Percentiles rank a stretch among this genome's conserved stretches.
phyloP scores from a whole-genome alignment of 2,329 filamentous ascomycete genomes.

The Helminthosporium solani region DNA sequence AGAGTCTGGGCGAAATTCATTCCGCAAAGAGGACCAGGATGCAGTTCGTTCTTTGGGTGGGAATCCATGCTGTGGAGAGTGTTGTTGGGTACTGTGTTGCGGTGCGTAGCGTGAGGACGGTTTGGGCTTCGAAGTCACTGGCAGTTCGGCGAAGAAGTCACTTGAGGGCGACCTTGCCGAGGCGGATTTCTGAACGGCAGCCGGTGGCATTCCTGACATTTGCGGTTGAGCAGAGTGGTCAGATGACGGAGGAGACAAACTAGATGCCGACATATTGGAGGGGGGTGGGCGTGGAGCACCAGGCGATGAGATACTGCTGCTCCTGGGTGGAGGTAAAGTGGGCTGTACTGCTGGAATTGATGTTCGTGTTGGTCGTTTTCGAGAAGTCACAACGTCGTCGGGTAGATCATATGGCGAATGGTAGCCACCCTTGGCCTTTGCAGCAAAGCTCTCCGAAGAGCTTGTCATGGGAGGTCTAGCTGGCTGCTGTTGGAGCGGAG shows the following conservation, averaged over 20 bases:
- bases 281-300: constrained; percentile 24
- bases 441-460: constrained; percentile 74
- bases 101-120: constrained; percentile 43
- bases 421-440: constrained; percentile 90
- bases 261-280: constrained; percentile 36
- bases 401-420: constrained; percentile 93
- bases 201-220: constrained; percentile 30
- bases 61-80: constrained; percentile 23
- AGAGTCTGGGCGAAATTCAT: constrained; percentile 36
- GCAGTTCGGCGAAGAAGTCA: constrained; percentile 53
- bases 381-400: constrained; percentile 76
- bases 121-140: constrained; percentile 45
- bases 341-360: constrained; percentile 39
- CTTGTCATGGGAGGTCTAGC: constrained; percentile 54
- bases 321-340: constrained; percentile 59
- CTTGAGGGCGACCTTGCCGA: constrained; percentile 31
- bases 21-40: constrained; percentile 39
- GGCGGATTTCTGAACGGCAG: constrained; percentile 26
- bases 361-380: constrained; percentile 52
- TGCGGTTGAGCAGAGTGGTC: constrained; percentile 39
- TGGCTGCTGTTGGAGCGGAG: constrained; percentile 31
- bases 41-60: constrained; percentile 37
- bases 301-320: constrained; percentile 55
- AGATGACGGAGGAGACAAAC: constrained; percentile 44
- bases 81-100: constrained; percentile 30